Conservation (phyloP, 768 basidiomycete species). For the Mycena albidolilacea region DNA sequence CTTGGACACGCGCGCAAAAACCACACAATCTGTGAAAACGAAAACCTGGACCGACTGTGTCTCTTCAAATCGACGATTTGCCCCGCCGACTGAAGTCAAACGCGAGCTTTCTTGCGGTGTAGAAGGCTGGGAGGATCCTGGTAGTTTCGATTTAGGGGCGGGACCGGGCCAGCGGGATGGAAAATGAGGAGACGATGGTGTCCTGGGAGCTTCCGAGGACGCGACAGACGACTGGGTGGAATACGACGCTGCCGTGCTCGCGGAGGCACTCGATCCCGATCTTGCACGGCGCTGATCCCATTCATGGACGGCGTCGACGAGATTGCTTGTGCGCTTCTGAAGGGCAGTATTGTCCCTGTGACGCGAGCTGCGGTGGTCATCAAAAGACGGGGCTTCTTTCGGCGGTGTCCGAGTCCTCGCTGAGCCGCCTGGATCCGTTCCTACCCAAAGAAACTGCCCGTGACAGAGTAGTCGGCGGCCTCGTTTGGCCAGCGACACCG, state of each 20-base stretch:
- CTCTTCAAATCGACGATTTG: constrained; percentile 1
- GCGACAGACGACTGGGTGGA: constrained; percentile 19
- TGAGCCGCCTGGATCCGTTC: background rate
- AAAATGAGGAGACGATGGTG: constrained; percentile 30
- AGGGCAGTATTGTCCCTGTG: background rate
- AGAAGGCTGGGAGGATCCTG: background rate
- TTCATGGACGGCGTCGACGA: constrained; percentile 60
- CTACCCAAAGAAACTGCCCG: constrained; percentile 65
- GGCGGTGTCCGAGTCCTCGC: background rate
- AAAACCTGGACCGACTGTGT: constrained; percentile 32
- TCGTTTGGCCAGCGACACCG: constrained; percentile 71
- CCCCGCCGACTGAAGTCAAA: background rate
- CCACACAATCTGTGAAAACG: constrained; percentile 36
- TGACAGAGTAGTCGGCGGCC: constrained; percentile 83
- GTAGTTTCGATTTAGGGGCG: background rate
- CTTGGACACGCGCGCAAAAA: constrained; percentile 25
- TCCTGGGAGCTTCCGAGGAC: constrained; percentile 24
- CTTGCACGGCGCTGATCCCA: constrained; percentile 60
- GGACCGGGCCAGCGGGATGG: constrained; percentile 8
- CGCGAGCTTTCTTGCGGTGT: background rate
- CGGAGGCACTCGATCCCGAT: constrained; percentile 53
- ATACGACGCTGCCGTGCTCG: constrained; percentile 16
- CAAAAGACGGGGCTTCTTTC: background rate
- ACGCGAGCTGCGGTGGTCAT: constrained; percentile 7
- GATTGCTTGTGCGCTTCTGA: constrained; percentile 47